Conservation (phyloP, 495 filamentous ascomycete species). For the Penicillium daleae region DNA sequence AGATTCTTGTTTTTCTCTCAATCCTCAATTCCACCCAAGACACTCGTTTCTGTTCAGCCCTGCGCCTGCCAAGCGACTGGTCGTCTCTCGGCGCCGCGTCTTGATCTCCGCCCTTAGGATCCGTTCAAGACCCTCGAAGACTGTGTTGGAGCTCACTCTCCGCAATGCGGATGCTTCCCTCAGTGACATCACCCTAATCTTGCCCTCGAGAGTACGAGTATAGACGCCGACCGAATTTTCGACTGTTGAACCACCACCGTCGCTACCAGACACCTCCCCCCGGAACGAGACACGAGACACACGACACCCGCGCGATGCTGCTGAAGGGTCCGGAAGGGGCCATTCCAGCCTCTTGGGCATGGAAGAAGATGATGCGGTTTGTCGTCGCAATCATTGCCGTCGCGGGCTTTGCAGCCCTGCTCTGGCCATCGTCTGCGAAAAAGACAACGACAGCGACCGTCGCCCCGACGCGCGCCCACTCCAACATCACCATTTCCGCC, state of each 20-base stretch:
- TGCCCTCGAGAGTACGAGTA: slow-evolving; percentile 16
- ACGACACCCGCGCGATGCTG: slow-evolving; percentile 27
- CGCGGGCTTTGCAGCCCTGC: slow-evolving; percentile 26
- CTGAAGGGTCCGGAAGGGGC: slow-evolving; percentile 33
- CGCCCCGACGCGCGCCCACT: slow-evolving; percentile 21
- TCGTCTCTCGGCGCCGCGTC: slow-evolving; percentile 1
- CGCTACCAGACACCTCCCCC: slow-evolving; percentile 5
- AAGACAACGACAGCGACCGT: slow-evolving; percentile 8
- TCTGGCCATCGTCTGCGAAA: slow-evolving; percentile 34
- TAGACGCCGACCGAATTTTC: not conserved
- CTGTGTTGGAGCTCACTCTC: slow-evolving; percentile 10
- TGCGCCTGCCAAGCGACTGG: slow-evolving; percentile 1
- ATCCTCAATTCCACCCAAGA: not conserved
- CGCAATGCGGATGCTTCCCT: slow-evolving; percentile 30
- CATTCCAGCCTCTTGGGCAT: slow-evolving; percentile 38
- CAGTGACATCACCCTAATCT: slow-evolving; percentile 8
- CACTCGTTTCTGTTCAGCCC: slow-evolving; percentile 1
- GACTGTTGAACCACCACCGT: not conserved
- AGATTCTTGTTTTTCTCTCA: not conserved
- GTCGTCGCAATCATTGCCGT: slow-evolving; percentile 27
- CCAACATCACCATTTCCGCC: slow-evolving; percentile 44
- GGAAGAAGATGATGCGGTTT: slow-evolving; percentile 41
- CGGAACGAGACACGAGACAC: slow-evolving; percentile 1
- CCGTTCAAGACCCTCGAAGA: slow-evolving; percentile 9
- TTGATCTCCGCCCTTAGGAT: not conserved